A percentile compares a stretch with the other conserved stretches of the same genome.
Conservation (phyloP, 257 asterid species). For the Fraxinus quadrangulata region DNA sequence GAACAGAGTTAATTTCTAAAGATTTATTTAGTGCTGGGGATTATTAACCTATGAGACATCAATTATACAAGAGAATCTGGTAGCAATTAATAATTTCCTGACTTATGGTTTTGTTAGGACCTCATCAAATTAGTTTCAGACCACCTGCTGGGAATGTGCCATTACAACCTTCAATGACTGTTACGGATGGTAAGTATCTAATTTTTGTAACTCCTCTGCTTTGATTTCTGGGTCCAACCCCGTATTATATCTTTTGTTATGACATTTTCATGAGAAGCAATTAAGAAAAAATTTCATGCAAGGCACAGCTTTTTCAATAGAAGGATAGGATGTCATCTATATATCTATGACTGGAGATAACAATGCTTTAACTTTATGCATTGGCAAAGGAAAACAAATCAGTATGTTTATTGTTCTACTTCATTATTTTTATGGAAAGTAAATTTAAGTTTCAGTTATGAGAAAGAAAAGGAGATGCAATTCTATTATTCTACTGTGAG, state of each 20-base stretch:
- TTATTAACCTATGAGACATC: not conserved
- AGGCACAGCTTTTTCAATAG: conserved; percentile 1
- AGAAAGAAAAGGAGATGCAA: conserved; percentile 9
- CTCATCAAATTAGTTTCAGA: conserved; percentile 91
- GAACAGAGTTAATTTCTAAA: not conserved
- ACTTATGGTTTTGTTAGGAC: conserved; percentile 51
- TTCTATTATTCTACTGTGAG: conserved; percentile 7
- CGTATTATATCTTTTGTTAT: not conserved
- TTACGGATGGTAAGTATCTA: conserved; percentile 70
- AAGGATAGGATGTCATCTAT: not conserved
- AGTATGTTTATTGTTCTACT: not conserved
- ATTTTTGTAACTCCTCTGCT: not conserved
- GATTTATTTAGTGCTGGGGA: not conserved
- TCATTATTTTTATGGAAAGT: not conserved
- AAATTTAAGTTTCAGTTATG: not conserved
- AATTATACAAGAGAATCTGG: conserved; percentile 17
- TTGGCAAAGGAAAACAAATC: not conserved
- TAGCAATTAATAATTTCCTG: conserved; percentile 7
- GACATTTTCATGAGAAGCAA: conserved; percentile 13
- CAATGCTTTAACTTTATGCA: conserved; percentile 6
- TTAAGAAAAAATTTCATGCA: not conserved
- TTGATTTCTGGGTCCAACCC: not conserved
- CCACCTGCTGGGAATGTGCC: conserved; percentile 77
- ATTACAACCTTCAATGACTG: conserved; percentile 88
- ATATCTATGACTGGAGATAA: conserved; percentile 3